Evolutionary conservation across 208 protist species (phyloP).

Genomic region (Leishmania turanica): DNA sequence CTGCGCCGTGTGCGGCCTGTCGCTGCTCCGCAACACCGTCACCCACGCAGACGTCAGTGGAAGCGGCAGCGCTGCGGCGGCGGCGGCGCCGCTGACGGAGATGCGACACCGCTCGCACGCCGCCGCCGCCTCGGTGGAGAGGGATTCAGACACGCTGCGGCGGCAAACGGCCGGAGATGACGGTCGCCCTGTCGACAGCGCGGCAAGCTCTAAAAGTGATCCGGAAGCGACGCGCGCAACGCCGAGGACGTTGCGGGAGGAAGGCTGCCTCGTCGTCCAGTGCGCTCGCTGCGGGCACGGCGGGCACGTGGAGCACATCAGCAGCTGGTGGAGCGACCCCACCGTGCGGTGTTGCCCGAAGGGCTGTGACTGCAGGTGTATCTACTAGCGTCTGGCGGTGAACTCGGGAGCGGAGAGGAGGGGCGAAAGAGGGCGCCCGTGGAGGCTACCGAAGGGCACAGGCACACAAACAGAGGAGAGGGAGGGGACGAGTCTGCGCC

Average conservation of each 20-base stretch:
- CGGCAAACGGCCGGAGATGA: neutral
- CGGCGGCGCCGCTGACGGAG: conserved; percentile 1
- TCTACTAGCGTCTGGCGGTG: conserved; percentile 41
- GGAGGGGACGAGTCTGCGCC: neutral
- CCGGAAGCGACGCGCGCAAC: neutral
- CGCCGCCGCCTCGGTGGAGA: neutral
- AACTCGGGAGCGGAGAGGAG: neutral
- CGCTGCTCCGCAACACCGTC: conserved; percentile 37
- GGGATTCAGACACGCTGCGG: conserved; percentile 1
- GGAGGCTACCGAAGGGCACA: neutral
- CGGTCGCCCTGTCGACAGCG: neutral
- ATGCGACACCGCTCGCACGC: neutral
- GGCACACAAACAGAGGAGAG: neutral
- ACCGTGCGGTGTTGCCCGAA: conserved; percentile 67
- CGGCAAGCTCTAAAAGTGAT: neutral
- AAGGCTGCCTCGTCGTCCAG: conserved; percentile 69
- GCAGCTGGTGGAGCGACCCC: conserved; percentile 69
- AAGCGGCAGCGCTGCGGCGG: neutral
- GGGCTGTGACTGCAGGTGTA: conserved; percentile 71
- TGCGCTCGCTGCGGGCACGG: conserved; percentile 79
- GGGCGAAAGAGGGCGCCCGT: neutral
- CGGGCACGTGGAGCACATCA: conserved; percentile 76
- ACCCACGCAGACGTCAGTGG: conserved; percentile 5
- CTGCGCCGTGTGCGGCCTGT: conserved; percentile 73
- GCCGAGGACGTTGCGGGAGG: conserved; percentile 14